Percentiles rank a stretch among this genome's conserved stretches.
Conservation (phyloP, 2,329 filamentous ascomycete species). For the Ophiosphaerella korrae region DNA sequence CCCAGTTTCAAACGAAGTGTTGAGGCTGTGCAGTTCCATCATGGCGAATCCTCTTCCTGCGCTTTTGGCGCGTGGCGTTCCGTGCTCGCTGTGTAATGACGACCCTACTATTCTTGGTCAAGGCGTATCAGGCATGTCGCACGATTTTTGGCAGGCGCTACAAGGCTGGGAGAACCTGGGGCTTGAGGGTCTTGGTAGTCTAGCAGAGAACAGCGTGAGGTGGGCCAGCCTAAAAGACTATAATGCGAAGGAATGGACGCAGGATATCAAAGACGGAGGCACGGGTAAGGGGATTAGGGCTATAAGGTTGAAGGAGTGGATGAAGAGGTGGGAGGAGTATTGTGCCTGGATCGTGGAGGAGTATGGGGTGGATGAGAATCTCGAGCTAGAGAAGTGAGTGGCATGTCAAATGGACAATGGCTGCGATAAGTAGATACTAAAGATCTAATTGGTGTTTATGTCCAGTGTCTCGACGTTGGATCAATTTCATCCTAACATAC, state of each 20-base stretch:
- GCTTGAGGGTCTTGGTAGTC: constrained; percentile 79
- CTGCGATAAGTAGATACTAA: too few relatives aligned
- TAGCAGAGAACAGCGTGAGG: constrained; percentile 90
- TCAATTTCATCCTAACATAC: too few relatives aligned
- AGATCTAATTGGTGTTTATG: too few relatives aligned
- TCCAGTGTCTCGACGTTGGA: too few relatives aligned
- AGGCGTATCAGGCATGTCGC: constrained; percentile 78
- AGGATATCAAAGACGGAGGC: constrained; percentile 74
- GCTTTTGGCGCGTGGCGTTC: constrained; percentile 80
- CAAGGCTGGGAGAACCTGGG: constrained; percentile 93
- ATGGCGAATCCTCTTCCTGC: constrained; percentile 81
- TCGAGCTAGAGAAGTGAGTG: constrained; percentile 49
- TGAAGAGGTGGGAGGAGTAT: constrained; percentile 82
- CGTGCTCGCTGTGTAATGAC: constrained; percentile 86
- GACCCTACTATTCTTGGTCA: constrained; percentile 89
- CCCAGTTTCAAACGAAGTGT: constrained; percentile 87
- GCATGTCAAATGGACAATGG: too few relatives aligned
- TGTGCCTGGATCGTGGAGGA: constrained; percentile 88
- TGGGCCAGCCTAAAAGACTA: constrained; percentile 91
- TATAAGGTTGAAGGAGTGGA: constrained; percentile 76
- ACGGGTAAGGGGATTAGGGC: constrained; percentile 74
- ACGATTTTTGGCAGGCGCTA: constrained; percentile 92
- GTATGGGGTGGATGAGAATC: constrained; percentile 61
- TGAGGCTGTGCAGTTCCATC: constrained; percentile 77
- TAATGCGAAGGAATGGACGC: constrained; percentile 69